These are phyloP conservation scores for Macrolepiota dolichaula DNA, from an alignment of 768 basidiomycete genomes.

Conservation along the genomic window DNA sequence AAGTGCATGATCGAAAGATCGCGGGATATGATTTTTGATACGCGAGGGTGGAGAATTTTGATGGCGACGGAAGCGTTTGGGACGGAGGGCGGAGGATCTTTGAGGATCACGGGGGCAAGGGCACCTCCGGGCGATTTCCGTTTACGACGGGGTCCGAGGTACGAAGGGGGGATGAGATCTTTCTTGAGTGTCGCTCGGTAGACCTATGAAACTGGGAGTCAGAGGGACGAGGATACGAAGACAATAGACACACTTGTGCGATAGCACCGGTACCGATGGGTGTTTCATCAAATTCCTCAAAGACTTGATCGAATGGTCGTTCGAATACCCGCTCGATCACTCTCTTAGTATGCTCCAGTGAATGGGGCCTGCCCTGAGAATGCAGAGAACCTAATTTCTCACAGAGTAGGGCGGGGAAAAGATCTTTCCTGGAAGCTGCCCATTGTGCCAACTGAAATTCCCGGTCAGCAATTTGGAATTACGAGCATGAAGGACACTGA, in stretches of 20 bases:
- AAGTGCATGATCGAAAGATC: constrained; percentile 95
- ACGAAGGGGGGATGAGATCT: constrained; percentile 82
- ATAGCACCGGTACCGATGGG: constrained; percentile 99
- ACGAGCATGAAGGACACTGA: constrained; percentile 24
- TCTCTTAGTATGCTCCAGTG: constrained; percentile 70
- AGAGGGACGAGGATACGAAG: background rate
- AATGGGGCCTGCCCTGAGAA: constrained; percentile 82
- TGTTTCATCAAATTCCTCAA: constrained; percentile 79
- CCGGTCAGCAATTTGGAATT: constrained; percentile 13
- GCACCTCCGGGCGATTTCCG: constrained; percentile 44
- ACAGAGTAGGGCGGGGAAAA: constrained; percentile 88
- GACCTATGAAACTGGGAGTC: constrained; percentile 45
- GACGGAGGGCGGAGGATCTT: constrained; percentile 65
- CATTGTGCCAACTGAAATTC: constrained; percentile 84
- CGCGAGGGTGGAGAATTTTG: constrained; percentile 91
- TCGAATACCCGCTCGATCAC: constrained; percentile 86
- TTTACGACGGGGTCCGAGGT: constrained; percentile 70
- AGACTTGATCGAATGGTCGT: constrained; percentile 81
- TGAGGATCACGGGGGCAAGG: constrained; percentile 50
- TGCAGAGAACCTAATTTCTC: constrained; percentile 82
- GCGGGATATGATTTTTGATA: constrained; percentile 75
- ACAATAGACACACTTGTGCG: constrained; percentile 59
- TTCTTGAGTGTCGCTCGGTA: constrained; percentile 84
- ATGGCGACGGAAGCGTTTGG: constrained; percentile 90
- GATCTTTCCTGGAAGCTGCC: constrained; percentile 93